phyloP scores from a whole-genome alignment of 768 basidiomycete species.

The Nidula microcarpa region DNA sequence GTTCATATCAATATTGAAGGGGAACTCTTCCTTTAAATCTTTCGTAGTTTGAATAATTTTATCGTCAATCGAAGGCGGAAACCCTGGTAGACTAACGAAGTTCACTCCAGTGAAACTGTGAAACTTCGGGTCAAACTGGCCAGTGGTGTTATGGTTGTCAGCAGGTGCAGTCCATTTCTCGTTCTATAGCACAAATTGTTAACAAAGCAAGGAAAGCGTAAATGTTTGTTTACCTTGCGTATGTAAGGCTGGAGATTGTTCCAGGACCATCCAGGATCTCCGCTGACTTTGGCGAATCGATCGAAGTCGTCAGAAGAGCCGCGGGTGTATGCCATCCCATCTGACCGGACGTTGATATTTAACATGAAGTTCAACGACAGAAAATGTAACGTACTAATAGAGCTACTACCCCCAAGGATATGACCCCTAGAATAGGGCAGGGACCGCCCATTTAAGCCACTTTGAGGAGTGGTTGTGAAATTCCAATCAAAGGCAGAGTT shows the following conservation, averaged over 20 bases:
- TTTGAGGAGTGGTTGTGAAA: slow-evolving; percentile 26
- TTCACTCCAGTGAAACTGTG: slow-evolving; percentile 24
- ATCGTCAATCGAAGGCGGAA: slow-evolving; percentile 19
- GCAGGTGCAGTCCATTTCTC: slow-evolving; percentile 22
- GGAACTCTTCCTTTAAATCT: slow-evolving; percentile 30
- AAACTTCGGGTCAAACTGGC: slow-evolving; percentile 26
- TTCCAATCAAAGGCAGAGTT: slow-evolving; percentile 26
- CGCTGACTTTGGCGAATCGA: slow-evolving; percentile 17
- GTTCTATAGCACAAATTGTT: slow-evolving; percentile 8
- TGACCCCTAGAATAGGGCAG: slow-evolving; percentile 21
- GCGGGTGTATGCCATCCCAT: slow-evolving; percentile 24
- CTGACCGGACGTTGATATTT: slow-evolving; percentile 7
- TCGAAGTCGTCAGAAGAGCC: slow-evolving; percentile 24
- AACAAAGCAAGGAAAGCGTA: not conserved
- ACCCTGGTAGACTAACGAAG: slow-evolving; percentile 22
- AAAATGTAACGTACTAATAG: slow-evolving; percentile 19
- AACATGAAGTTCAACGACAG: not conserved
- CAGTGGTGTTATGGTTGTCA: slow-evolving; percentile 23
- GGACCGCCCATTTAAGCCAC: slow-evolving; percentile 16
- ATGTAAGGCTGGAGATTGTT: slow-evolving; percentile 21
- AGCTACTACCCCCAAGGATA: slow-evolving; percentile 26
- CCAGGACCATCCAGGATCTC: slow-evolving; percentile 28
- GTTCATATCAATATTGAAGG: slow-evolving; percentile 39
- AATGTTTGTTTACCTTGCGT: slow-evolving; percentile 12
- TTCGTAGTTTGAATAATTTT: slow-evolving; percentile 27